A percentile compares a stretch with the other conserved stretches of the same genome.
Evolutionary conservation across 75 land plant species (phyloP).

Genomic region (Pinus albicaulis): DNA sequence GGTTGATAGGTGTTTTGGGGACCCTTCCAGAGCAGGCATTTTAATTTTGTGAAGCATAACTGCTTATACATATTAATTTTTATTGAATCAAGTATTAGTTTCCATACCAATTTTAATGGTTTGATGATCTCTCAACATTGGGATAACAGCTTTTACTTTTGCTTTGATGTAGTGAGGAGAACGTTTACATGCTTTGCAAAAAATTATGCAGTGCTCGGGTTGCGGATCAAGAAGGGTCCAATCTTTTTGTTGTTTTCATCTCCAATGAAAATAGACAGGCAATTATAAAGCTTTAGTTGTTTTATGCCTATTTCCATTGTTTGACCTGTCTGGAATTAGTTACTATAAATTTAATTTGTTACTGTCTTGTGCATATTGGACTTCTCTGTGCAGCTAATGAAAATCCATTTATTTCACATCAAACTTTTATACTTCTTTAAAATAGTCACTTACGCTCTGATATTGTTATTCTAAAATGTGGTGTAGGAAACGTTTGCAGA

Average conservation of each 20-base stretch:
- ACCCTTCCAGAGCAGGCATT: too few species aligned
- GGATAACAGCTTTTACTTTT: too few species aligned
- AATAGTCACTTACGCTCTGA: background rate
- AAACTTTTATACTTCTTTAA: background rate
- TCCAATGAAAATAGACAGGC: constrained; percentile 82
- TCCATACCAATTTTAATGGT: too few species aligned
- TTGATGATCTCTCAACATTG: too few species aligned
- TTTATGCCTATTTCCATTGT: background rate
- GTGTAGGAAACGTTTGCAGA: background rate
- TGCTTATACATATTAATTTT: too few species aligned
- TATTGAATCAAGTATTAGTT: too few species aligned
- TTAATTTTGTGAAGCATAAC: too few species aligned
- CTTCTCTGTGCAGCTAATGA: too few species aligned
- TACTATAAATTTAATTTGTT: background rate
- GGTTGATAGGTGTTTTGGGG: too few species aligned
- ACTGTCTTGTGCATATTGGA: background rate
- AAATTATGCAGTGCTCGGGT: constrained; percentile 39
- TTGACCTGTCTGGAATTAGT: background rate
- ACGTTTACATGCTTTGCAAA: constrained; percentile 89
- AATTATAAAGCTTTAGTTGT: constrained; percentile 15
- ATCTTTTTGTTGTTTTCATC: constrained; percentile 91
- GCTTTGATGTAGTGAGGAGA: constrained; percentile 77
- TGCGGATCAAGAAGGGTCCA: constrained; percentile 47
- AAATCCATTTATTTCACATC: too few species aligned
- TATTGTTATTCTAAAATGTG: background rate